Conservation (phyloP, 2,329 filamentous ascomycete species). For the Penicillium corylophilum region DNA sequence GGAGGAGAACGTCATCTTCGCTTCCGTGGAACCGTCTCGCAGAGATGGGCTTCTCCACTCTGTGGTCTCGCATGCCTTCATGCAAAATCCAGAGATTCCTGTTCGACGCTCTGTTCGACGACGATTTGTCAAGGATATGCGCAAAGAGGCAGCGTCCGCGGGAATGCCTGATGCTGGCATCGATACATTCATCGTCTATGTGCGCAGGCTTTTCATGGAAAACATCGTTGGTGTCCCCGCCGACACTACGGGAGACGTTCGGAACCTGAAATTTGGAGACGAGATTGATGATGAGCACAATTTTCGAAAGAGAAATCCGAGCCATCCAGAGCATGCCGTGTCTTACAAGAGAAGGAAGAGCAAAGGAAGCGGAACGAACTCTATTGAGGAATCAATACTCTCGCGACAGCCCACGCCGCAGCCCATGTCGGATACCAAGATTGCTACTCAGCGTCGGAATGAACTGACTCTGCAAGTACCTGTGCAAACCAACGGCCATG, state of each 20-base stretch:
- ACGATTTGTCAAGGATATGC: conserved; percentile 21
- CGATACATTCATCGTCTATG: conserved; percentile 18
- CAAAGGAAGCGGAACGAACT: conserved; percentile 3
- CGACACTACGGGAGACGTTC: neutral
- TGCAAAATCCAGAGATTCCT: conserved; percentile 14
- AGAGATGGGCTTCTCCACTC: conserved; percentile 15
- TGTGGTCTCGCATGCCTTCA: conserved; percentile 20
- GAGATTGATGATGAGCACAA: conserved; percentile 20
- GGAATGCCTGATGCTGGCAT: conserved; percentile 17
- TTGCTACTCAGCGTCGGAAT: no score
- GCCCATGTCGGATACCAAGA: neutral
- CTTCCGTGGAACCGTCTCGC: conserved; percentile 6
- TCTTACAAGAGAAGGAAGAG: conserved; percentile 3
- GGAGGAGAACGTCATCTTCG: conserved; percentile 18
- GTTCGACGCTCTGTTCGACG: conserved; percentile 17
- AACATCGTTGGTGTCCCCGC: conserved; percentile 2
- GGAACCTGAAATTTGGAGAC: conserved; percentile 20
- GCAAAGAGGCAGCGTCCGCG: conserved; percentile 8
- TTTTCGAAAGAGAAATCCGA: conserved; percentile 5
- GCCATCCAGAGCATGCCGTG: neutral
- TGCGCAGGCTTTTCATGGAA: conserved; percentile 25
- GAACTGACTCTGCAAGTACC: neutral
- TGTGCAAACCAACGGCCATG: neutral
- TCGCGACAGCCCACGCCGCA: neutral
- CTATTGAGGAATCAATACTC: neutral